Evolutionary conservation across 129 eudicot species (phyloP).

Genomic region (Centrapalus pauciflorus): DNA sequence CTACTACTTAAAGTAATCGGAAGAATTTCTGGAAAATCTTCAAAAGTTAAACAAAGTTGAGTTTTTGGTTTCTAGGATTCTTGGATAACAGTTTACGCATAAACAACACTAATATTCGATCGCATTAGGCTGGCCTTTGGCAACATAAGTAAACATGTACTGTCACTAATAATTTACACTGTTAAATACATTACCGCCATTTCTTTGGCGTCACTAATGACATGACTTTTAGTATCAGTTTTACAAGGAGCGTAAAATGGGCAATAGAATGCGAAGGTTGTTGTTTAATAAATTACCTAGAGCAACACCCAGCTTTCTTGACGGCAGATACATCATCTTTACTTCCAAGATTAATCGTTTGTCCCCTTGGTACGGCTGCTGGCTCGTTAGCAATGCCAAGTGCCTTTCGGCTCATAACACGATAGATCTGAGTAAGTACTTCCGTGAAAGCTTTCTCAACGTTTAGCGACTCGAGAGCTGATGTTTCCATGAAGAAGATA

Average conservation of each 20-base stretch:
- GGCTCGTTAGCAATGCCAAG: constrained; percentile 30
- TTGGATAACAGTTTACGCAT: too few species aligned
- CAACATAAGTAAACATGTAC: constrained; percentile 7
- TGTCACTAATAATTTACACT: too few species aligned
- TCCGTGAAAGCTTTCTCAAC: constrained; percentile 42
- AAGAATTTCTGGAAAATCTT: neutral
- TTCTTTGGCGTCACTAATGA: neutral
- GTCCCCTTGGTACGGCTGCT: constrained; percentile 34
- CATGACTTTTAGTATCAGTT: constrained; percentile 3
- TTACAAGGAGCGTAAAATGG: constrained; percentile 6
- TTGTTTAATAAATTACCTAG: constrained; percentile 16
- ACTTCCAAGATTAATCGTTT: constrained; percentile 33
- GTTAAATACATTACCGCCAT: too few species aligned
- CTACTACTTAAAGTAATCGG: constrained; percentile 37
- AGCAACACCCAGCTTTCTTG: constrained; percentile 42
- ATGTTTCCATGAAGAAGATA: constrained; percentile 41
- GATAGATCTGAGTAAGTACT: constrained; percentile 37
- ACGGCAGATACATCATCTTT: constrained; percentile 45
- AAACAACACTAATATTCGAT: neutral
- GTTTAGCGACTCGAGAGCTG: constrained; percentile 38
- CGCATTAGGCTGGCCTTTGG: neutral
- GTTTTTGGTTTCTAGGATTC: neutral
- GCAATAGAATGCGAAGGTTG: neutral
- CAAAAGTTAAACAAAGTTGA: too few species aligned
- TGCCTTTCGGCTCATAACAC: constrained; percentile 33